These are phyloP conservation scores for Citrullus amarus DNA, from an alignment of 306 rosid species.

Conservation along the genomic window DNA sequence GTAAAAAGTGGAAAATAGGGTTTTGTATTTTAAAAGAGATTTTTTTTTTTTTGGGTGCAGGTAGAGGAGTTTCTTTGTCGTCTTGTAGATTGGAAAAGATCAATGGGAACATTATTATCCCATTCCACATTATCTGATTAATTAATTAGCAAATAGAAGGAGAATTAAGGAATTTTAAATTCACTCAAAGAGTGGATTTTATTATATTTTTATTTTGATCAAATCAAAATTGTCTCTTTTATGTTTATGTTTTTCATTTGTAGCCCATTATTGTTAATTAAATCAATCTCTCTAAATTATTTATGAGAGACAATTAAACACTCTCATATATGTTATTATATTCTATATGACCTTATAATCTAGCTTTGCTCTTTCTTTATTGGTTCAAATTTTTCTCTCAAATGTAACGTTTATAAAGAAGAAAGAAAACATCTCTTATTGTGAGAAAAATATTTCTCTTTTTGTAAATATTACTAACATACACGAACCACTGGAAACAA, in stretches of 20 bases:
- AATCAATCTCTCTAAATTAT: conserved; percentile 20
- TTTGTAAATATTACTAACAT: background rate
- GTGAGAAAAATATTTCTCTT: background rate
- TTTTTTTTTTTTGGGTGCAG: conserved; percentile 16
- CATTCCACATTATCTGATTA: background rate
- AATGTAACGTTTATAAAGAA: background rate
- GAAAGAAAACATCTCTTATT: background rate
- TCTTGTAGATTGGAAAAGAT: conserved; percentile 56
- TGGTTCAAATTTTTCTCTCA: background rate
- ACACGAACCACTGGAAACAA: background rate
- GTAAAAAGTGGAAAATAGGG: background rate
- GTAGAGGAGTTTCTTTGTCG: conserved; percentile 72
- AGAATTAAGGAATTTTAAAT: background rate
- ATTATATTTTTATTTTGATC: background rate
- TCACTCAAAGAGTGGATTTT: conserved; percentile 9
- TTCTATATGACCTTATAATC: no score
- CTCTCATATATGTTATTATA: background rate
- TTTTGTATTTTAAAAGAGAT: background rate
- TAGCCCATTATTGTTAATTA: background rate
- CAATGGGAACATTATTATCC: background rate
- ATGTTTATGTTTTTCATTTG: background rate
- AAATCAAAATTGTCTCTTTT: background rate
- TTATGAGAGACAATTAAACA: conserved; percentile 26
- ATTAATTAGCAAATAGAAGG: background rate
- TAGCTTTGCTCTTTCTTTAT: no score